Conservation (phyloP, 208 protist genomes). For the Wallacemonas sp. region DNA sequence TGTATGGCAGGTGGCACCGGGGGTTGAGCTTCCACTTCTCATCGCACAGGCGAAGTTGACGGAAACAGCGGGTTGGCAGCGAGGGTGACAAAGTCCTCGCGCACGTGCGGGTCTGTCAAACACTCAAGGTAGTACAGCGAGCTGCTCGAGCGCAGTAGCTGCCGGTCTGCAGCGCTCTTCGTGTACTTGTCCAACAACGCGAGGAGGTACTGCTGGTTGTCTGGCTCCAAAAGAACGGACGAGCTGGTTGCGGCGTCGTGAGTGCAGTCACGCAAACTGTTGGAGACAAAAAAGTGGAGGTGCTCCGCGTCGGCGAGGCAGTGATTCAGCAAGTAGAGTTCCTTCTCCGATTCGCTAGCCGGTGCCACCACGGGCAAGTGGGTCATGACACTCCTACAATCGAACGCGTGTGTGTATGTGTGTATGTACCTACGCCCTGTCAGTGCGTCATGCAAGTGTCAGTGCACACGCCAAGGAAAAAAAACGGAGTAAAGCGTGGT, state of each 20-base stretch:
- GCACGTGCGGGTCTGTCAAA: slow-evolving; percentile 48
- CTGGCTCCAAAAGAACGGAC: slow-evolving; percentile 43
- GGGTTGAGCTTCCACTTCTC: not conserved
- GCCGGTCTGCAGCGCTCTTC: slow-evolving; percentile 32
- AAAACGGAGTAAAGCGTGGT: no score
- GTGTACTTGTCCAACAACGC: slow-evolving; percentile 48
- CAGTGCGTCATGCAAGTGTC: no score
- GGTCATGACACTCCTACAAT: no score
- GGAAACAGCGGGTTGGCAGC: slow-evolving; percentile 57
- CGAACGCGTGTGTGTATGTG: no score
- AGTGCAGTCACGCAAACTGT: slow-evolving; percentile 29
- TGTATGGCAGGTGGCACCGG: not conserved
- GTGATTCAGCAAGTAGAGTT: slow-evolving; percentile 59
- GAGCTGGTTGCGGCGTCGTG: not conserved
- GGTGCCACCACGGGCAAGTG: no score
- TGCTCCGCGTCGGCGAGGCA: slow-evolving; percentile 46
- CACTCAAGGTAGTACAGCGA: slow-evolving; percentile 71
- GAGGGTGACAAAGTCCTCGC: slow-evolving; percentile 58
- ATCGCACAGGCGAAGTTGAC: not conserved
- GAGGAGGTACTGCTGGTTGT: slow-evolving; percentile 56
- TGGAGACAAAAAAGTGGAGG: slow-evolving; percentile 60
- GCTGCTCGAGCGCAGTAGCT: slow-evolving; percentile 29
- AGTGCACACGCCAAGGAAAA: no score
- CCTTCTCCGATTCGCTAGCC: slow-evolving; percentile 7
- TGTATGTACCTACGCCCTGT: no score